A percentile compares a stretch with the other conserved stretches of the same genome.
Conservation (phyloP, 306 rosid species). For the Acmispon strigosus region DNA sequence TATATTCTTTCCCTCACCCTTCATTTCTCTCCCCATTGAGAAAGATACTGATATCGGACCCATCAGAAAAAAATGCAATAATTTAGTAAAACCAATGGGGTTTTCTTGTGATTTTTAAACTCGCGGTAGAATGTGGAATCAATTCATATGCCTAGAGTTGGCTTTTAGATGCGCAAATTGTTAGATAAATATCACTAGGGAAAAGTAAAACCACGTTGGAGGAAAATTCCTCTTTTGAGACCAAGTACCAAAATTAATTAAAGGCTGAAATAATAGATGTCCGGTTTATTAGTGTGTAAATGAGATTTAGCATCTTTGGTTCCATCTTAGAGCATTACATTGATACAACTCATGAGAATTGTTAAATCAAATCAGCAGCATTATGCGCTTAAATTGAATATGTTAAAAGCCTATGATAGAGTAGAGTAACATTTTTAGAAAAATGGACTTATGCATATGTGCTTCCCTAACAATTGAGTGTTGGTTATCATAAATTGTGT, state of each 20-base stretch:
- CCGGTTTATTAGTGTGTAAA: not conserved
- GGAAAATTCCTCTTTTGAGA: conserved; percentile 8
- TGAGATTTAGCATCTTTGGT: too few species aligned
- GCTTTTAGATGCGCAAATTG: conserved; percentile 13
- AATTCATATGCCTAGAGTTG: conserved; percentile 21
- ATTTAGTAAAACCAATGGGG: conserved; percentile 15
- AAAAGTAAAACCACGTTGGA: conserved; percentile 17
- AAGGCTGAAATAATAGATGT: not conserved
- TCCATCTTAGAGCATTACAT: too few species aligned
- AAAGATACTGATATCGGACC: conserved; percentile 6
- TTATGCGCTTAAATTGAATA: too few species aligned
- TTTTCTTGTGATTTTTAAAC: conserved; percentile 10
- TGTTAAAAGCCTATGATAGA: too few species aligned
- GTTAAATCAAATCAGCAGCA: too few species aligned
- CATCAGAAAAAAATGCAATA: not conserved
- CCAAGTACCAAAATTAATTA: conserved; percentile 1
- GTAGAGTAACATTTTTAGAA: too few species aligned
- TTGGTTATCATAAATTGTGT: too few species aligned
- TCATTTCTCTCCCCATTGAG: conserved; percentile 8
- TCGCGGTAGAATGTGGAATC: conserved; percentile 37
- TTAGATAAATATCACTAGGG: conserved; percentile 11
- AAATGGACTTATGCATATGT: too few species aligned
- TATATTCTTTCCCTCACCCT: conserved; percentile 21
- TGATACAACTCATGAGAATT: too few species aligned
- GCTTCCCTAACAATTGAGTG: too few species aligned